These are phyloP conservation scores for Yamadazyma diddensiae DNA, from an alignment of 1,139 yeast species.

Conservation along the genomic window DNA sequence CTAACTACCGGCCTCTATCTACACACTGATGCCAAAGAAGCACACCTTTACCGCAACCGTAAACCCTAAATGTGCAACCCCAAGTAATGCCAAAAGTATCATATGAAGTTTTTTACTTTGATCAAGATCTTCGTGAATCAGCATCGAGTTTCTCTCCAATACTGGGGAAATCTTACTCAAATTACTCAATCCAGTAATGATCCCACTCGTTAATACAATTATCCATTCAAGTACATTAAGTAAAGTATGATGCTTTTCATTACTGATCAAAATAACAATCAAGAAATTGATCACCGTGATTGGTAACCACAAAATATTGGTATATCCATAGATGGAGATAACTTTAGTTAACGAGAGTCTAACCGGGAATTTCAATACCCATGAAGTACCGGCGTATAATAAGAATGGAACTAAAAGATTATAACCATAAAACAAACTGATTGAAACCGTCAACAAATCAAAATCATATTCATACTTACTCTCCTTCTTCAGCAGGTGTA, in stretches of 20 bases:
- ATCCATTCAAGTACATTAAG: slow-evolving; percentile 46
- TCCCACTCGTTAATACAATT: slow-evolving; percentile 44
- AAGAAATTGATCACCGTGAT: slow-evolving; percentile 58
- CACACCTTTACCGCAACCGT: slow-evolving; percentile 47
- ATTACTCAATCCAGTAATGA: slow-evolving; percentile 48
- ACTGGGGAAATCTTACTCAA: slow-evolving; percentile 42
- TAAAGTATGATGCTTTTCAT: slow-evolving; percentile 28
- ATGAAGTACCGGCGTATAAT: slow-evolving; percentile 47
- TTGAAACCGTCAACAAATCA: slow-evolving; percentile 61
- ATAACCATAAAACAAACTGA: slow-evolving; percentile 69
- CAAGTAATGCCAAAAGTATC: slow-evolving; percentile 25
- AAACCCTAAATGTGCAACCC: slow-evolving; percentile 39
- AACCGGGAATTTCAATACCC: slow-evolving; percentile 41
- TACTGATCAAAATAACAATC: slow-evolving; percentile 44
- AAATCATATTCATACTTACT: slow-evolving; percentile 56
- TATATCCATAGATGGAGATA: slow-evolving; percentile 71
- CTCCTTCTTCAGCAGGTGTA: slow-evolving; percentile 32
- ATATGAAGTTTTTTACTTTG: slow-evolving; percentile 20
- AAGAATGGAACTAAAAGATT: slow-evolving; percentile 59
- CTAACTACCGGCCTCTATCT: no score
- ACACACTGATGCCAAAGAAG: slow-evolving; percentile 39
- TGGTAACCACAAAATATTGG: slow-evolving; percentile 78
- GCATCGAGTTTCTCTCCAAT: slow-evolving; percentile 31
- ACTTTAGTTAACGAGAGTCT: slow-evolving; percentile 39
- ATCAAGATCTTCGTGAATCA: slow-evolving; percentile 24